Percentiles rank a stretch among this genome's conserved stretches.
Evolutionary conservation across 2,329 filamentous ascomycete species (phyloP).

Genomic region (Endothia cerciana): DNA sequence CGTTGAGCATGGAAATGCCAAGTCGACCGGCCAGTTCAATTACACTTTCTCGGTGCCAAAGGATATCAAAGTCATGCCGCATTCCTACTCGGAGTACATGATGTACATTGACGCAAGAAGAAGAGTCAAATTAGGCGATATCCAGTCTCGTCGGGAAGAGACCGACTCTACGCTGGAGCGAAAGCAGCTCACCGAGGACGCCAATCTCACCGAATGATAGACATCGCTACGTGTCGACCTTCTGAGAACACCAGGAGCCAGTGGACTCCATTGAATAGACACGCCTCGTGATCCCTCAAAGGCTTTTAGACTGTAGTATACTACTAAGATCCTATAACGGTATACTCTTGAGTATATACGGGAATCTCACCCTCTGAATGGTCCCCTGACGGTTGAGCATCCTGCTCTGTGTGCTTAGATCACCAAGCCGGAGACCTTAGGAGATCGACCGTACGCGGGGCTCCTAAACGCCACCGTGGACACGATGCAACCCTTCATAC

Average conservation of each 20-base stretch:
- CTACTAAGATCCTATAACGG: too few relatives aligned
- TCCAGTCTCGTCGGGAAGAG: constrained; percentile 30
- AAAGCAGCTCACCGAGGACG: constrained; percentile 16
- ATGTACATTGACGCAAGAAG: constrained; percentile 49
- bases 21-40: constrained; percentile 74
- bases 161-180: constrained; percentile 18
- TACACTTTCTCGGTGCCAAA: constrained; percentile 59
- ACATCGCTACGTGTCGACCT: background rate
- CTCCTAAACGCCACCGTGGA: background rate
- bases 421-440: background rate
- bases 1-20: constrained; percentile 63
- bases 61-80: constrained; percentile 43
- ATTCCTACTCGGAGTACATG: constrained; percentile 48
- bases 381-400: too few relatives aligned
- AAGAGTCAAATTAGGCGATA: constrained; percentile 41
- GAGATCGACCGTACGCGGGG: too few relatives aligned
- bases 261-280: too few relatives aligned
- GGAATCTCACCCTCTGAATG: too few relatives aligned
- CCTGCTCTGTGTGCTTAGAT: background rate
- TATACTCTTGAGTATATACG: too few relatives aligned
- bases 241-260: too few relatives aligned
- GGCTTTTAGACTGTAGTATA: too few relatives aligned
- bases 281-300: too few relatives aligned
- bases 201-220: constrained; percentile 27
- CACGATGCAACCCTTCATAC: background rate